Conservation (phyloP, 2,329 filamentous ascomycete species). For the Dothidotthia symphoricarpi region DNA sequence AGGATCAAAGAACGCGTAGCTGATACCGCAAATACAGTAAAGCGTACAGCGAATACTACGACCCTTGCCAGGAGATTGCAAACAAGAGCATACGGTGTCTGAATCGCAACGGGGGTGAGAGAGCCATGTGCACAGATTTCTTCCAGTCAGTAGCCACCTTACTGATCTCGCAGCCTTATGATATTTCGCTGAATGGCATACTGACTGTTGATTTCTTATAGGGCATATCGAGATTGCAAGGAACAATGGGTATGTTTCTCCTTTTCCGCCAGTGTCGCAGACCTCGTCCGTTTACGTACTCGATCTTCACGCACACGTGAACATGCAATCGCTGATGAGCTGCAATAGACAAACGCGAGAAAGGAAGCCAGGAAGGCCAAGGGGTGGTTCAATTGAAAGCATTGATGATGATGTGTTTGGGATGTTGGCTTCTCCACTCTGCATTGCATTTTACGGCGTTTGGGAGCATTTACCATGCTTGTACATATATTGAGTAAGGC, state of each 20-base stretch:
- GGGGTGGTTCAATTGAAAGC: slow-evolving; percentile 19
- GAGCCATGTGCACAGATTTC: slow-evolving; percentile 88
- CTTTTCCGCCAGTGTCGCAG: not conserved
- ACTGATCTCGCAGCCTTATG: slow-evolving; percentile 1
- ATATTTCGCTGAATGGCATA: no score
- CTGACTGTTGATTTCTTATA: slow-evolving; percentile 37
- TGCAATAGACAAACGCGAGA: slow-evolving; percentile 19
- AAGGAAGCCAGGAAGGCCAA: slow-evolving; percentile 24
- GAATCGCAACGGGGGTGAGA: slow-evolving; percentile 82
- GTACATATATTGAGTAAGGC: no score
- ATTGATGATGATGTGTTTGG: not conserved
- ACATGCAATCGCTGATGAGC: slow-evolving; percentile 3
- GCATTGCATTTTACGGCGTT: slow-evolving; percentile 2
- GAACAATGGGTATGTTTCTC: slow-evolving; percentile 75
- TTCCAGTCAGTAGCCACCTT: slow-evolving; percentile 72
- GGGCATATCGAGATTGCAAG: slow-evolving; percentile 92
- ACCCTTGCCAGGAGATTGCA: slow-evolving; percentile 93
- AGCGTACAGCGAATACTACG: slow-evolving; percentile 82
- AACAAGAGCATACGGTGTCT: slow-evolving; percentile 81
- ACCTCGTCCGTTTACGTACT: not conserved
- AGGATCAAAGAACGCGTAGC: not conserved
- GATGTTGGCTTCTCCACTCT: slow-evolving; percentile 2
- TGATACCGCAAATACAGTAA: slow-evolving; percentile 60
- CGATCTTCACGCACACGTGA: not conserved
- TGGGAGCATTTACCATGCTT: no score